phyloP scores from a whole-genome alignment of 2,329 filamentous ascomycete species.

The Trichoderma endophyticum region DNA sequence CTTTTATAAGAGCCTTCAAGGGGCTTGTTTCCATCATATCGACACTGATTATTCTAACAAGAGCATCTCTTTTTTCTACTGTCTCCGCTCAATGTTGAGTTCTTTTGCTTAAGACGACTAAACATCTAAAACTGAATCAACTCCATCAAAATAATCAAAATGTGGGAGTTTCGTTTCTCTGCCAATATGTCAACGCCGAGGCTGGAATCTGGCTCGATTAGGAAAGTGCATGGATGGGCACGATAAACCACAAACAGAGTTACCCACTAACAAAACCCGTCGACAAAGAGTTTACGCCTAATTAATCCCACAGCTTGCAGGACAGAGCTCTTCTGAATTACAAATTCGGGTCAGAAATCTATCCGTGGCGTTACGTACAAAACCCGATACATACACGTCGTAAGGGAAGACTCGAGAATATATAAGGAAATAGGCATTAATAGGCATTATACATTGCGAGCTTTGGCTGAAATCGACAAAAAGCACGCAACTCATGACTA shows the following conservation, averaged over 20 bases:
- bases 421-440: conserved; percentile 9
- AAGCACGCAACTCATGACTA: conserved; percentile 9
- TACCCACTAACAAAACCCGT: not conserved
- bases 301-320: not conserved
- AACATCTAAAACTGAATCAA: not conserved
- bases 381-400: not conserved
- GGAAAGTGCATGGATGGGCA: not conserved
- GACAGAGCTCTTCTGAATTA: not conserved
- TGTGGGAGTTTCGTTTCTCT: not conserved
- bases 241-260: not conserved
- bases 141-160: not conserved
- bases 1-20: not conserved
- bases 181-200: not conserved
- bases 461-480: not conserved
- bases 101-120: not conserved
- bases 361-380: not conserved
- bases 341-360: not conserved
- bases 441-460: conserved; percentile 14
- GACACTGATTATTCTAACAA: not conserved
- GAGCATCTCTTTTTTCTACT: not conserved
- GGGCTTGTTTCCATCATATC: not conserved
- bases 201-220: not conserved
- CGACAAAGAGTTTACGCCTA: not conserved
- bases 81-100: not conserved
- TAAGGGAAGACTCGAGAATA: not conserved